Conservation (phyloP, 2,329 filamentous ascomycete genomes). For the Pseudophaeomoniella oleicola region DNA sequence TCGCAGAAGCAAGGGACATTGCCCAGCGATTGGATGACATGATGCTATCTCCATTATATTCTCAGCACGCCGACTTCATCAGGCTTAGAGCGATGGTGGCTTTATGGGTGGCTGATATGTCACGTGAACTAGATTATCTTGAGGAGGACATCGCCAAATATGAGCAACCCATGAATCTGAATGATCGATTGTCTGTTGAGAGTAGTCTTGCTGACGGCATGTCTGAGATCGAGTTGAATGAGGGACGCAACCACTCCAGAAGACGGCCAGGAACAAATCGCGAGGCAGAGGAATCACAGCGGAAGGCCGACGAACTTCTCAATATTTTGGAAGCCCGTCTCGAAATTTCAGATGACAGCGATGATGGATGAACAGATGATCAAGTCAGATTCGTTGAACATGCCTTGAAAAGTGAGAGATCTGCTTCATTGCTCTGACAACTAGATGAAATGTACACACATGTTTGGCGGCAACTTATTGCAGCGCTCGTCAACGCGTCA, state of each 20-base stretch:
- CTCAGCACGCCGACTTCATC: conserved; percentile 51
- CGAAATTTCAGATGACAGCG: not conserved
- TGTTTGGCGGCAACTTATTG: no score
- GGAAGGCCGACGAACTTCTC: not conserved
- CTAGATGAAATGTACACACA: no score
- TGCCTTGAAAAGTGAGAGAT: no score
- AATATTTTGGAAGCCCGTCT: not conserved
- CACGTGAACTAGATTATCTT: not conserved
- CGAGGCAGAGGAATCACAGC: not conserved
- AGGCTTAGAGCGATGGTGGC: conserved; percentile 59
- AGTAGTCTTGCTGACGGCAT: not conserved
- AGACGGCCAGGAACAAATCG: conserved; percentile 17
- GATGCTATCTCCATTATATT: conserved; percentile 56
- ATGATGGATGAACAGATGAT: not conserved
- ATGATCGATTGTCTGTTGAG: not conserved
- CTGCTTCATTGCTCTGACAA: no score
- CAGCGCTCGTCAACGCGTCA: no score
- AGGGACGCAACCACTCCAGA: not conserved
- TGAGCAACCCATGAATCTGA: not conserved
- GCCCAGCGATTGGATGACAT: conserved; percentile 55
- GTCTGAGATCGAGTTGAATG: not conserved
- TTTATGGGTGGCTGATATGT: conserved; percentile 60
- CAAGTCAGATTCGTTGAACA: no score
- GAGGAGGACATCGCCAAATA: not conserved
- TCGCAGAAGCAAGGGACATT: conserved; percentile 47